Evolutionary conservation across 192 early-diverging fungal species (phyloP).

Genomic region (Mortierella hygrophila): DNA sequence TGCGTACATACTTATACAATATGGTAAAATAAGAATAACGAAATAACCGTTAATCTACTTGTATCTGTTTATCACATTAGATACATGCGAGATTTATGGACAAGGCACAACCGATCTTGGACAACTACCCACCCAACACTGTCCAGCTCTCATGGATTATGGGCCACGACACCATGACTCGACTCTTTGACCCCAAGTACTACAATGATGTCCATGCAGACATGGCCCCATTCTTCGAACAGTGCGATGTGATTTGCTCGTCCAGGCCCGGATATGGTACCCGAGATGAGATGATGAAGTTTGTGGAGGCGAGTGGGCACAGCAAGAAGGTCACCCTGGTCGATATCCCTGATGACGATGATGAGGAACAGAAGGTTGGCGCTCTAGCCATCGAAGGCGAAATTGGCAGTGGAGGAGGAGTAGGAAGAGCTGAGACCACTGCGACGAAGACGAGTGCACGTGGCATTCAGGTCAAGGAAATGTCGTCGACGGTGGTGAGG

Average conservation of each 20-base stretch:
- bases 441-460: background rate
- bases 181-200: slow-evolving; percentile 83
- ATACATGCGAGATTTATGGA: slow-evolving; percentile 76
- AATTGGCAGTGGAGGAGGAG: too few species aligned
- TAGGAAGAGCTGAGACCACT: too few species aligned
- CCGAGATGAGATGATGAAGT: slow-evolving; percentile 52
- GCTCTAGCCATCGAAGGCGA: background rate
- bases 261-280: slow-evolving; percentile 56
- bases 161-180: slow-evolving; percentile 84
- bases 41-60: background rate
- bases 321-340: slow-evolving; percentile 43
- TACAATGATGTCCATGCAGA: slow-evolving; percentile 63
- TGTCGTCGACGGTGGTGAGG: slow-evolving; percentile 54
- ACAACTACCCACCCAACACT: slow-evolving; percentile 19
- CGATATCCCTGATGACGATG: slow-evolving; percentile 29
- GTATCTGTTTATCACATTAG: background rate
- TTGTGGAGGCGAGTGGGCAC: slow-evolving; percentile 47
- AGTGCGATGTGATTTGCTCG: slow-evolving; percentile 60
- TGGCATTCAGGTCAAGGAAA: slow-evolving; percentile 28
- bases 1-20: background rate
- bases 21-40: background rate
- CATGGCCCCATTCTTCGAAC: slow-evolving; percentile 72
- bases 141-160: slow-evolving; percentile 74
- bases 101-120: slow-evolving; percentile 67
- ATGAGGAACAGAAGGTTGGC: background rate